Evolutionary conservation across 495 filamentous ascomycete species (phyloP).

Genomic region (Cercophora sp.): DNA sequence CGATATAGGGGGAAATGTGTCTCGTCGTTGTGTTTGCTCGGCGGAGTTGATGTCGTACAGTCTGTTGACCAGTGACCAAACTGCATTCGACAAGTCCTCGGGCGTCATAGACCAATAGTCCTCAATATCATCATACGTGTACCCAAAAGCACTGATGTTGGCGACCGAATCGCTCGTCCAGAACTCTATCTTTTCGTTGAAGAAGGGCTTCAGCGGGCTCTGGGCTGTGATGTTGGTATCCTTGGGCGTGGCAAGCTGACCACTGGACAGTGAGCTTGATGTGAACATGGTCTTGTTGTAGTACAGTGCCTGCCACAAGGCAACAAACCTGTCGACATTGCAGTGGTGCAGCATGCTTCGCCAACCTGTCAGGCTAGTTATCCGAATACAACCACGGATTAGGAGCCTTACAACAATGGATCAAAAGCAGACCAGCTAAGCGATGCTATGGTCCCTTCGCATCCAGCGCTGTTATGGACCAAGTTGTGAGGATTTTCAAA

Average conservation of each 20-base stretch:
- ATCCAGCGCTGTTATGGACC: constrained; percentile 31
- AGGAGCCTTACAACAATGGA: constrained; percentile 31
- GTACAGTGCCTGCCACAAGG: constrained; percentile 40
- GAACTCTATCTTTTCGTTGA: constrained; percentile 27
- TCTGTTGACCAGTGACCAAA: constrained; percentile 28
- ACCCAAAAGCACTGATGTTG: constrained; percentile 34
- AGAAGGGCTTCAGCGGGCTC: constrained; percentile 46
- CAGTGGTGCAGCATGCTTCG: constrained; percentile 42
- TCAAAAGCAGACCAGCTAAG: constrained; percentile 35
- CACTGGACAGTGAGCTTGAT: constrained; percentile 15
- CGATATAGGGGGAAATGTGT: background rate
- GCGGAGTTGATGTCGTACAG: constrained; percentile 22
- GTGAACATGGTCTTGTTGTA: constrained; percentile 27
- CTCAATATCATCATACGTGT: constrained; percentile 44
- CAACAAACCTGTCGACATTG: constrained; percentile 47
- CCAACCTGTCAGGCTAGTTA: no score
- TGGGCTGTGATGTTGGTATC: constrained; percentile 31
- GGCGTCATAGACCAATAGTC: constrained; percentile 18
- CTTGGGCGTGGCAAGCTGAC: constrained; percentile 29
- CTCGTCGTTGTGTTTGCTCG: background rate
- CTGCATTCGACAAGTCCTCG: constrained; percentile 17
- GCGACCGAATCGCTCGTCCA: constrained; percentile 38
- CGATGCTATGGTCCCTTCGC: constrained; percentile 26
- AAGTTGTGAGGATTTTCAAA: constrained; percentile 36
- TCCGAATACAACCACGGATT: no score